These are phyloP conservation scores for Calonectria multiphialidica DNA, from an alignment of 2,329 filamentous ascomycete species.

Conservation along the genomic window DNA sequence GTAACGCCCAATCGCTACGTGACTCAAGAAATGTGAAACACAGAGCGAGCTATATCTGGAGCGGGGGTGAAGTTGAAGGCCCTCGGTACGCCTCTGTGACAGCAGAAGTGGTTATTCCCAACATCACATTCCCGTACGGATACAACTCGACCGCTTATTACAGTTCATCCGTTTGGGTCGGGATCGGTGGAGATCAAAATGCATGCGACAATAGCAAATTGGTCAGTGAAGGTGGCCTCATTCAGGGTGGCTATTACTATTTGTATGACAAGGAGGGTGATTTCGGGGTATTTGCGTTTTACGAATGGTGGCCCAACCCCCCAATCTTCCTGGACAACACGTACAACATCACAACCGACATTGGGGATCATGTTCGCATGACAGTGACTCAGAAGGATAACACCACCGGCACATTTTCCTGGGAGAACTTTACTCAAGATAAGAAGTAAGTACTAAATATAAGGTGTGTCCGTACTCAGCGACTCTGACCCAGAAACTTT, in stretches of 20 bases:
- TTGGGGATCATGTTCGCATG: conserved; percentile 25
- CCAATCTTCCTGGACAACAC: conserved; percentile 16
- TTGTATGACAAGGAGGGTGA: conserved; percentile 15
- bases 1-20: neutral
- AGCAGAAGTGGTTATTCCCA: conserved; percentile 21
- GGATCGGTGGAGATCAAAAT: conserved; percentile 17
- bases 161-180: conserved; percentile 22
- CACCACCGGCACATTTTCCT: conserved; percentile 11
- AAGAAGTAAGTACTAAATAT: neutral
- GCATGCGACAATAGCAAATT: conserved; percentile 4
- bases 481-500: neutral
- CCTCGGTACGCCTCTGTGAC: conserved; percentile 15
- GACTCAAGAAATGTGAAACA: conserved; percentile 1
- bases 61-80: conserved; percentile 6
- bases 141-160: conserved; percentile 22
- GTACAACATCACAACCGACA: conserved; percentile 2
- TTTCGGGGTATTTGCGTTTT: conserved; percentile 23
- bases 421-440: conserved; percentile 17
- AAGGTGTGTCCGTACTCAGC: too few relatives aligned
- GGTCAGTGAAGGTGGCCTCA: neutral
- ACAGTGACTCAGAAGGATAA: conserved; percentile 18
- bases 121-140: conserved; percentile 24
- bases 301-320: conserved; percentile 20
- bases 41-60: conserved; percentile 5
- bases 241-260: conserved; percentile 22